Evolutionary conservation across 1,284 basidiomycete genomes (phyloP), one percentile per base, ranked within the genome.

Genomic region (Microstroma glucosiphilum): DNA sequence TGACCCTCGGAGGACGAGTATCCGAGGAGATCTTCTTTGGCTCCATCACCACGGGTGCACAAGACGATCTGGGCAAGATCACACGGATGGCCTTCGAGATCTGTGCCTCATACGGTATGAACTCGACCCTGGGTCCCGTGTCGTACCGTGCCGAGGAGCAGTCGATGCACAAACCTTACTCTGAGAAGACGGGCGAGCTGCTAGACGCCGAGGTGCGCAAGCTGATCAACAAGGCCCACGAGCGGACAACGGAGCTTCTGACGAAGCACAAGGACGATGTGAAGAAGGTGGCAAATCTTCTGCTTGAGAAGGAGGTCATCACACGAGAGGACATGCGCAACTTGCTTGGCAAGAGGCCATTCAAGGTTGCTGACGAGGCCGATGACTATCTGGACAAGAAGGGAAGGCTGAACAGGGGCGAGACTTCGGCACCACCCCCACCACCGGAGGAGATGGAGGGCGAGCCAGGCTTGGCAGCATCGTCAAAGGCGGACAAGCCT

Each of bases 21-120:
- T 89, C 92, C 0, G 94, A 98, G 81, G 96, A 98, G 81, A 93
- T 98, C 66, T 96, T 98, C 83, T 99, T 98, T 77, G 91, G 90
- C 41, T 72, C 81, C n/a, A 94, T 98, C 80, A 99, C 96, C 0
- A 96, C 94, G 1, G 94, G 94, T 70, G 96, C 96, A 2, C 92
- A 96, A 81, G 93, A 97, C 76, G 94, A 97, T 77, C 82, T 97
- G 59, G 91, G 94, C 81, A 98, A 97, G 83, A 96, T 98, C 71
- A 96, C 96, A 9, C 87, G 90, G 68, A 92, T 97, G 88, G 96
- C 94, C 1, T 96, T 94, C 69, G 93, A 97, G 82, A 91, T 85
- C 42, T 83, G 83, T 67, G 76, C 79, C 12, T 79, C 78, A 61
- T 82, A 79, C 76, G 94, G 94, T 64, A 97, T 99, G 94, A 94